Evolutionary conservation across 106 monocot genomes (phyloP), one percentile per base, ranked within the genome.

Genomic region (Allium fistulosum): DNA sequence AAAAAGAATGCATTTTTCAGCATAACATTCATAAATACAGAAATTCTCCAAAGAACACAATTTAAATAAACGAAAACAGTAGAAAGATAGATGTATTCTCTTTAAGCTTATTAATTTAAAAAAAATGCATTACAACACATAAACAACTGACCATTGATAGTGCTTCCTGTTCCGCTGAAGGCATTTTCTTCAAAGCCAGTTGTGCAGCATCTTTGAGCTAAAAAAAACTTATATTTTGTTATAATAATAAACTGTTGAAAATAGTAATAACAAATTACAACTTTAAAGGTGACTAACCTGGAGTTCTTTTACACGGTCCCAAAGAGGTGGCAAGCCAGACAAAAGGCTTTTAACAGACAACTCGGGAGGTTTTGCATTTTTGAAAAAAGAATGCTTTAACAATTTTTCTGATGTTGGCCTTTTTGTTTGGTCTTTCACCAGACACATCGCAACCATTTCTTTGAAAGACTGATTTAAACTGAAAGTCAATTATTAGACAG

Each of bases 371-470:
- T 88, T 95, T 17, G 74, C 91, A 74, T 72, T 52, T 66, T 86
- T 95, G 79, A 95, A 95, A 77, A 95, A 91, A 11, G 85, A 77
- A 65, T 91, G 95, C 61, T 95, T 95, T 60, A 91, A 74, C n/a
- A 95, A 76, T 57, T 88, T 88, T 73, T 91, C 91, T 63, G 91
- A 87, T 57, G 91, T 85, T 82, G 95, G 95, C 75, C 95, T 95
- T 77, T 91, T 95, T 64, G 85, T 80, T 78, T 80, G 95, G 80
- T 95, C 95, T 88, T 95, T 95, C 53, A 91, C 95, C 83, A 95
- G 81, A 80, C 95, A 95, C 95, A 91, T 95, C 17, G 91, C 88
- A 68, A 91, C 91, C 91, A 95, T 95, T 78, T 95, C 91, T 80
- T 91, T 95, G 74, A 91, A 95, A 65, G 90, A 87, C 87, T 90